Conservation (phyloP, 495 filamentous ascomycete species). For the Saxophila tyrrhenica region DNA sequence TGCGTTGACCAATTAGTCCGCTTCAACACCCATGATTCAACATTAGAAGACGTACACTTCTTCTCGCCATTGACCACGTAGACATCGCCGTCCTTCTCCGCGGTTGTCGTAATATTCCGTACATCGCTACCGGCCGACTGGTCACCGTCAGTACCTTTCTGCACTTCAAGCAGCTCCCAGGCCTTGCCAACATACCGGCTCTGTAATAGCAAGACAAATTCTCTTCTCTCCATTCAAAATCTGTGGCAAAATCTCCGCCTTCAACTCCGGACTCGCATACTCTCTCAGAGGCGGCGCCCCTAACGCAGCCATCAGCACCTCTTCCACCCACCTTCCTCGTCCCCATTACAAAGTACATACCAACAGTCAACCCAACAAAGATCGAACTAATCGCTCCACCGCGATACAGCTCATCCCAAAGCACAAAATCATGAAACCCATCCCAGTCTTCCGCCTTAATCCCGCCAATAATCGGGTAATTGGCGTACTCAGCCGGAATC, state of each 20-base stretch:
- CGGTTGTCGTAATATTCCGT: constrained; percentile 17
- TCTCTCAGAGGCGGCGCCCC: not conserved
- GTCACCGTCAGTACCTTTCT: not conserved
- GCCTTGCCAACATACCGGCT: constrained; percentile 7
- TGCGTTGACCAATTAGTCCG: not conserved
- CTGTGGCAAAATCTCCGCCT: constrained; percentile 14
- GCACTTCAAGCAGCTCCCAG: too few species aligned
- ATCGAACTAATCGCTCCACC: not conserved
- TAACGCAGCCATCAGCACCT: not conserved
- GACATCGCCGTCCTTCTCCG: constrained; percentile 19
- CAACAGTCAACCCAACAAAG: not conserved
- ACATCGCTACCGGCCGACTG: constrained; percentile 16
- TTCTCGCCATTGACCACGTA: constrained; percentile 25
- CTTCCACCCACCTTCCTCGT: constrained; percentile 5
- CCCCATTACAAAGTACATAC: constrained; percentile 25
- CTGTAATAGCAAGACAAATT: constrained; percentile 24
- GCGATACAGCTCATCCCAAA: constrained; percentile 32
- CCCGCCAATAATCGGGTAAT: constrained; percentile 15
- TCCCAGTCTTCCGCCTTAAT: constrained; percentile 23
- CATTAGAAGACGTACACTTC: constrained; percentile 11
- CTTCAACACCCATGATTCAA: not conserved
- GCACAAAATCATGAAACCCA: constrained; percentile 23
- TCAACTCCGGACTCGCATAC: not conserved
- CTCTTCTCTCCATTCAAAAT: constrained; percentile 22
- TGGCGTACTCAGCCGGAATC: not conserved